Base-by-base conservation (phyloP, 768 basidiomycete genomes). In the Cytidiella melzeri region DNA sequence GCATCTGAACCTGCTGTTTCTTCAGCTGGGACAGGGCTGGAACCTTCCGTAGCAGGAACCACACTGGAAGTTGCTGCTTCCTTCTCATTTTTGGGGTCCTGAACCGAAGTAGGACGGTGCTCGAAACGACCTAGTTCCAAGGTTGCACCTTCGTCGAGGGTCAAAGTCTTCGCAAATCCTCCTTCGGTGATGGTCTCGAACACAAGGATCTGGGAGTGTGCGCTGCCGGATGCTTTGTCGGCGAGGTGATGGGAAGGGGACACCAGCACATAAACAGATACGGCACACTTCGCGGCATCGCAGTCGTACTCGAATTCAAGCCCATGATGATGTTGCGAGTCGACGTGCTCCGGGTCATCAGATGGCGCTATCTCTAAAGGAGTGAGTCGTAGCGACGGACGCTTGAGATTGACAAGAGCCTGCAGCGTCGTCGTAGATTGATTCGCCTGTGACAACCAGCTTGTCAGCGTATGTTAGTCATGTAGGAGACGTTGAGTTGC, bases 271-370 rank as follows among this genome's bases (percentile, higher is more conserved):
- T 88, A 77, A 18, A 96, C 78, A 30, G 83, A 81, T 51, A 96
- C 81, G 19, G 76, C 79, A 59, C 91, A 92, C 57, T 84, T 86
- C 6, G 92, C 85, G 0, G 92, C 83, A 51, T 92, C 90, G 55
- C 88, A 90, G 62, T 97, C 93, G 65, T 87, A 97, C 63, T 88
- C 84, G 65, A 96, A 97, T 61, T 92, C 91, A 51, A 95, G 73
- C 15, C 83, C 80, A 57, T 92, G 89, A 44, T 82, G 80, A 42
- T 81, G 80, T 13, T 75, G 74, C 18, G 72, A 71, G 51, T 79
- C 73, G 18, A 64, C 55, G 30, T 75, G 64, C 34, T 73, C 64
- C 27, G 69, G 62, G 23, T 81, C 76, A 28, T 73, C 70, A 2
- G 71, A 59, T 12, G 75, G 60, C 21, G 64, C 64, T 19, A 66